A percentile compares a stretch with the other conserved stretches of the same genome.
These are phyloP conservation scores for Trichoderma atrobrunneum DNA, from an alignment of 2,329 filamentous ascomycete genomes.

Conservation along the genomic window DNA sequence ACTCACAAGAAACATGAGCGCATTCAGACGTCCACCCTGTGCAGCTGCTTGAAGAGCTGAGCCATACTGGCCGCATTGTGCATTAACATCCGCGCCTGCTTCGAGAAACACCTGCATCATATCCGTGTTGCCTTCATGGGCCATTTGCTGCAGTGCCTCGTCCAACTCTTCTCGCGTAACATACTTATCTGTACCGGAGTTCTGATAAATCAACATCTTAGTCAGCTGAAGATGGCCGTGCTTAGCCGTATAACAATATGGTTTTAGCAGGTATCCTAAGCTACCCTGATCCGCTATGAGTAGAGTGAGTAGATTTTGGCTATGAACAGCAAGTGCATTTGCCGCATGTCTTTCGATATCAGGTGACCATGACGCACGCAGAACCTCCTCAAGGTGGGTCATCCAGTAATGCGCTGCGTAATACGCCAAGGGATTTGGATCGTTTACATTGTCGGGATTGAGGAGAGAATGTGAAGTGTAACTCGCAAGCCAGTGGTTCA, in stretches of 20 bases:
- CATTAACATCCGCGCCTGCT: not conserved
- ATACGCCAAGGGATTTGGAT: not conserved
- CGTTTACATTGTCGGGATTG: too few relatives aligned
- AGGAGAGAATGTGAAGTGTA: too few relatives aligned
- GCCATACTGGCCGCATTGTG: not conserved
- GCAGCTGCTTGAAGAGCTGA: not conserved
- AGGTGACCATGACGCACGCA: not conserved
- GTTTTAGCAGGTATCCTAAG: too few relatives aligned
- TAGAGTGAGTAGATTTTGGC: not conserved
- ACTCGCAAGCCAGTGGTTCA: fast-evolving
- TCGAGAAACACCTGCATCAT: not conserved
- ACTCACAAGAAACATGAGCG: not conserved
- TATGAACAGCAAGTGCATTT: not conserved
- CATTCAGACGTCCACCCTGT: fast-evolving
- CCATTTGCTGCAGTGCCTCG: not conserved
- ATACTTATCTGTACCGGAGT: not conserved
- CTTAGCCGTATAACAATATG: not conserved
- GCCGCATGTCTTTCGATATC: not conserved
- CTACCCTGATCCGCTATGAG: too few relatives aligned
- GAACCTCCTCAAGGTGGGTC: not conserved
- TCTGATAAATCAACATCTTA: not conserved
- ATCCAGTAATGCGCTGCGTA: not conserved
- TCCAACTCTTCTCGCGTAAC: not conserved
- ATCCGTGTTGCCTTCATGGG: not conserved
- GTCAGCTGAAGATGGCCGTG: not conserved